A percentile compares a stretch with the other conserved stretches of the same genome.
Conservation (phyloP, 2,329 filamentous ascomycete genomes). For the Colletotrichum brevisporum region DNA sequence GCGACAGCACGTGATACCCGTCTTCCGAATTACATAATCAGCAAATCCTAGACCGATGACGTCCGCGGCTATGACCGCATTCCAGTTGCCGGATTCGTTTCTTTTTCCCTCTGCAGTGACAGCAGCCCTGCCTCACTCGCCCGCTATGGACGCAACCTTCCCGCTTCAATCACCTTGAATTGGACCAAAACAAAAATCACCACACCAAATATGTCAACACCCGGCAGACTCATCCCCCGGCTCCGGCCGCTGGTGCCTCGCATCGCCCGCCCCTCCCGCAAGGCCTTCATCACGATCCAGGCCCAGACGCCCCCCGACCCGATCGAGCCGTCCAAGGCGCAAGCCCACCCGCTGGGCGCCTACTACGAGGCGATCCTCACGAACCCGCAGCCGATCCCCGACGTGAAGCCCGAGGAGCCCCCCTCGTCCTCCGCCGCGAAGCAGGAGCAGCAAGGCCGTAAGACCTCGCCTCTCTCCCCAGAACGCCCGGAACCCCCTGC, state of each 20-base stretch:
- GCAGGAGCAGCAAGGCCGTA: constrained; percentile 44
- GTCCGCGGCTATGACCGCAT: constrained; percentile 47
- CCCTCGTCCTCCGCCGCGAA: constrained; percentile 54
- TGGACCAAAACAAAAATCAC: constrained; percentile 18
- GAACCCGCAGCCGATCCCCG: constrained; percentile 57
- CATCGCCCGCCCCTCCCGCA: constrained; percentile 46
- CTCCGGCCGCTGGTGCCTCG: constrained; percentile 48
- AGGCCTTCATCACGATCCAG: constrained; percentile 47
- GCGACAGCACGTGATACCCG: constrained; percentile 13
- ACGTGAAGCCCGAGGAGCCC: constrained; percentile 60
- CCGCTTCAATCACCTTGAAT: constrained; percentile 11
- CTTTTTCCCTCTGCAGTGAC: constrained; percentile 33
- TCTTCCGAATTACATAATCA: constrained; percentile 20
- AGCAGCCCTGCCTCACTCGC: constrained; percentile 32
- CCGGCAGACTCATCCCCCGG: constrained; percentile 49
- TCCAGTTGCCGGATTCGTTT: constrained; percentile 14
- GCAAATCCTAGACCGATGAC: constrained; percentile 47
- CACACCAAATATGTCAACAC: constrained; percentile 49
- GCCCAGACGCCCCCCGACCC: constrained; percentile 46
- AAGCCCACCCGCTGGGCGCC: constrained; percentile 64
- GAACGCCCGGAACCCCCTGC: constrained; percentile 40
- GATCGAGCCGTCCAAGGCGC: constrained; percentile 50
- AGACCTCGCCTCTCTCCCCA: constrained; percentile 42
- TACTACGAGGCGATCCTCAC: constrained; percentile 73
- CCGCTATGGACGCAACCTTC: constrained; percentile 21